Base-by-base conservation (phyloP, 2,329 filamentous ascomycete species). In the Chaetomium globosum region DNA sequence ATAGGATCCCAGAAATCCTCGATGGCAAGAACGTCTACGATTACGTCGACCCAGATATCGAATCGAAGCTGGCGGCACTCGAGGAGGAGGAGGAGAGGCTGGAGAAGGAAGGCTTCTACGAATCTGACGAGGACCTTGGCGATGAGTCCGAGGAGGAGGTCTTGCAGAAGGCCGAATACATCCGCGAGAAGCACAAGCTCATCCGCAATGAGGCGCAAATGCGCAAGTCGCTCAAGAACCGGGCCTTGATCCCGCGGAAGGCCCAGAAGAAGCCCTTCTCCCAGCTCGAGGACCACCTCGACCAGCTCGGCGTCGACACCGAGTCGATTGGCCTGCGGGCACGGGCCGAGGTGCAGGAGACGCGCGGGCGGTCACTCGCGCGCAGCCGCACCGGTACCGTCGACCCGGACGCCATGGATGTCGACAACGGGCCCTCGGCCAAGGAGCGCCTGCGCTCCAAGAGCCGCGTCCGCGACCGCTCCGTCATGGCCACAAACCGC, bases 1-100 rank as follows among this genome's bases (percentile, higher is more conserved):
- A 99, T 81, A 92, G 91, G 80, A 91, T 98, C 63, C 95, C 95
- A 36, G 95, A 99, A 79, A 84, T 97, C 57, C 90, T 93, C 78
- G 89, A 98, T 75, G 95, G 95, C 78, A 93, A 94, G 85, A 99
- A 99, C 77, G 91, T 99, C 65, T 95, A 94, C 80, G 95, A 99
- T 79, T 99, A 92, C 78, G 88, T 99, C 74, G 95, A 98, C 74
- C 93, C 94, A 1, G 96, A 99, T 63, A 99, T 99, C 75, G 95
- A 97, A 74, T 85, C 88, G 71, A 98, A 97, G 82, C 86, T 99
- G 58, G 89, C 89, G 59, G 92, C 92, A 63, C 84, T 99, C 39
- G 95, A 99, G 78, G 93, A 93, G 68, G 96, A 99, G 76, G 95
- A 99, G 78, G 94, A 97, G 80, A 89, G 89, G 73, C 86, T 98